phyloP scores from a whole-genome alignment of 1,284 basidiomycete species.

The Cryptococcus sp. region DNA sequence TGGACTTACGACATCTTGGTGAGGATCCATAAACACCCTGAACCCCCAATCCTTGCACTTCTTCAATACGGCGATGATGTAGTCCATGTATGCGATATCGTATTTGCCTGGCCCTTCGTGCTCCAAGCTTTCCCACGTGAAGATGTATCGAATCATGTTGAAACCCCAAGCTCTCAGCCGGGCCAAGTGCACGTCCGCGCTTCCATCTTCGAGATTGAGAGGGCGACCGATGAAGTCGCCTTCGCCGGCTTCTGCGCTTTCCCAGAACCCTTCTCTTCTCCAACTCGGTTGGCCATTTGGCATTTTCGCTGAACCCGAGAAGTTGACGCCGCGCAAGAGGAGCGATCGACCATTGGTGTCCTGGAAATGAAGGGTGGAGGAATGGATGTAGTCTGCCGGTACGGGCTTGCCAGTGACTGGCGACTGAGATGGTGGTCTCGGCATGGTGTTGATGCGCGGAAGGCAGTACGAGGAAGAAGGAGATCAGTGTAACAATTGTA shows the following conservation, averaged over 20 bases:
- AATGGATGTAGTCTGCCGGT: constrained; percentile 59
- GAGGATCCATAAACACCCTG: constrained; percentile 90
- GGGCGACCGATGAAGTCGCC: constrained; percentile 72
- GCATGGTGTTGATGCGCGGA: constrained; percentile 25
- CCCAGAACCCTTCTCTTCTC: constrained; percentile 81
- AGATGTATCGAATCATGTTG: constrained; percentile 86
- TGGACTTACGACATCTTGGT: constrained; percentile 85
- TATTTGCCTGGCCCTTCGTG: constrained; percentile 92
- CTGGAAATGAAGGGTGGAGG: constrained; percentile 72
- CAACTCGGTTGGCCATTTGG: constrained; percentile 71
- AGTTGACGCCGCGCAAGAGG: constrained; percentile 87
- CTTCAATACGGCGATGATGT: constrained; percentile 78
- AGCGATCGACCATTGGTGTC: constrained; percentile 80
- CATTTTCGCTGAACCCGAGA: constrained; percentile 83
- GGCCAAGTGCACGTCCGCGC: constrained; percentile 67
- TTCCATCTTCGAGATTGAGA: constrained; percentile 63
- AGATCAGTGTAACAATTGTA: not conserved
- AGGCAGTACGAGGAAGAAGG: not conserved
- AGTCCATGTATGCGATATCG: constrained; percentile 90
- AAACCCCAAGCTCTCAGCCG: constrained; percentile 90
- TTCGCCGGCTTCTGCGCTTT: constrained; percentile 71
- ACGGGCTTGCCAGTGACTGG: constrained; percentile 67
- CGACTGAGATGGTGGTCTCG: constrained; percentile 57
- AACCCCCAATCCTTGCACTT: constrained; percentile 97
- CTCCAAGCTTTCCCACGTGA: constrained; percentile 94